Evolutionary conservation across 495 filamentous ascomycete species (phyloP).

Genomic region (Collariella sp.): DNA sequence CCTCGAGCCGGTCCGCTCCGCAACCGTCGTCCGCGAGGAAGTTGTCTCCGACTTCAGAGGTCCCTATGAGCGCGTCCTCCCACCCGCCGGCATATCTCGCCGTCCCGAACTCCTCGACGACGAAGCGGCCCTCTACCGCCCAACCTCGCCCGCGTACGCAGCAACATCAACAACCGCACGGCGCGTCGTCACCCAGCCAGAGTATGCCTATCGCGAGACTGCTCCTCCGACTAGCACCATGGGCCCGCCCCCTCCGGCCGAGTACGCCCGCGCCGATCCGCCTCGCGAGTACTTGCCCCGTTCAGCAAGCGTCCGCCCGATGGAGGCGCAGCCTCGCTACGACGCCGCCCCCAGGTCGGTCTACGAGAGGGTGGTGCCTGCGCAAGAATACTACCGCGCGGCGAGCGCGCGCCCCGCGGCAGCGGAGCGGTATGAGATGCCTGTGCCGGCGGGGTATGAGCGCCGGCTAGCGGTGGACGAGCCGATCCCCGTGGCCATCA

Average conservation of each 20-base stretch:
- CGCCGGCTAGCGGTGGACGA: conserved; percentile 32
- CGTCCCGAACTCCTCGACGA: conserved; percentile 42
- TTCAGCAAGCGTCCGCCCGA: conserved; percentile 45
- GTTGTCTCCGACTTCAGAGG: conserved; percentile 33
- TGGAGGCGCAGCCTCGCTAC: conserved; percentile 10
- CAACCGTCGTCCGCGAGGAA: conserved; percentile 35
- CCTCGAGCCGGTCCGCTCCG: conserved; percentile 48
- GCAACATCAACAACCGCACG: too few relatives aligned
- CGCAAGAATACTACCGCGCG: conserved; percentile 41
- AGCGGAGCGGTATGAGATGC: conserved; percentile 44
- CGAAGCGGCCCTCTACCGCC: conserved; percentile 37
- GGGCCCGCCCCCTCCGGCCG: conserved; percentile 25
- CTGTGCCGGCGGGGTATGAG: conserved; percentile 30
- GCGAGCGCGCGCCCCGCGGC: conserved; percentile 47
- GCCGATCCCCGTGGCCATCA: background rate
- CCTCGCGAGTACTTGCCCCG: conserved; percentile 49
- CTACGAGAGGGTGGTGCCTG: conserved; percentile 21
- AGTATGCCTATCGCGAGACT: conserved; percentile 46
- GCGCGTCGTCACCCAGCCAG: conserved; percentile 47
- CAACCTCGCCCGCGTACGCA: conserved; percentile 32
- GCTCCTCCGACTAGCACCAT: conserved; percentile 38
- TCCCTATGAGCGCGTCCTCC: conserved; percentile 35
- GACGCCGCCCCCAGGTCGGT: background rate
- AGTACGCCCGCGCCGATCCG: conserved; percentile 35
- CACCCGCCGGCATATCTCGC: conserved; percentile 45